Evolutionary conservation across 2,329 filamentous ascomycete species (phyloP).

Genomic region (Trichoderma sp.): DNA sequence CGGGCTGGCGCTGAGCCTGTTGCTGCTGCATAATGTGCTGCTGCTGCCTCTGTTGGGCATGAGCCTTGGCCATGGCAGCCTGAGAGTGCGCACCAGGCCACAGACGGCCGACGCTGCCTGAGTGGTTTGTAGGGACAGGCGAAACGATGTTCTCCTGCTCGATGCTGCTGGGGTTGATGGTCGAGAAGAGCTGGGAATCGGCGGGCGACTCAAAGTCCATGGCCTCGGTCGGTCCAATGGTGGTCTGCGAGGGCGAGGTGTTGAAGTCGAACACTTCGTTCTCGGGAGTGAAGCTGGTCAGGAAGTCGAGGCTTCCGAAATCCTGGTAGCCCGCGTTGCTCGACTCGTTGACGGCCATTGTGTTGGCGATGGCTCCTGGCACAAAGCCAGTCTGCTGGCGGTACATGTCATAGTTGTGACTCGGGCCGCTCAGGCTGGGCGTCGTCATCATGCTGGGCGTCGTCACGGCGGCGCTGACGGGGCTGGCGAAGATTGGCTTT

Average conservation of each 20-base stretch:
- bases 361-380: slow-evolving; percentile 75
- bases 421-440: slow-evolving; percentile 71
- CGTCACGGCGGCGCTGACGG: slow-evolving; percentile 51
- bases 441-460: slow-evolving; percentile 58
- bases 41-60: slow-evolving; percentile 66
- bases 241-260: slow-evolving; percentile 59
- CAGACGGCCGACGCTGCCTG: slow-evolving; percentile 65
- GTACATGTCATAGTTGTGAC: slow-evolving; percentile 93
- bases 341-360: slow-evolving; percentile 71
- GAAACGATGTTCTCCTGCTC: slow-evolving; percentile 55
- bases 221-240: slow-evolving; percentile 60
- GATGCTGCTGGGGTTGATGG: slow-evolving; percentile 71
- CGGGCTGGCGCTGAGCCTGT: slow-evolving; percentile 48
- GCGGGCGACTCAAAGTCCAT: slow-evolving; percentile 51
- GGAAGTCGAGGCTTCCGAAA: slow-evolving; percentile 49
- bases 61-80: slow-evolving; percentile 73
- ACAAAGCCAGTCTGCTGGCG: slow-evolving; percentile 94
- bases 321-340: slow-evolving; percentile 55
- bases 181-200: slow-evolving; percentile 60
- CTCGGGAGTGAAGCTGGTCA: slow-evolving; percentile 56
- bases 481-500: slow-evolving; percentile 54
- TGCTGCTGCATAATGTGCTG: slow-evolving; percentile 55
- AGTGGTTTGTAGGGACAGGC: slow-evolving; percentile 49
- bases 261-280: slow-evolving; percentile 73
- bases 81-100: slow-evolving; percentile 95